Percentiles rank a stretch among this genome's conserved stretches.
Evolutionary conservation across 2,329 filamentous ascomycete genomes (phyloP).

Genomic region (Cladosporium sp.): DNA sequence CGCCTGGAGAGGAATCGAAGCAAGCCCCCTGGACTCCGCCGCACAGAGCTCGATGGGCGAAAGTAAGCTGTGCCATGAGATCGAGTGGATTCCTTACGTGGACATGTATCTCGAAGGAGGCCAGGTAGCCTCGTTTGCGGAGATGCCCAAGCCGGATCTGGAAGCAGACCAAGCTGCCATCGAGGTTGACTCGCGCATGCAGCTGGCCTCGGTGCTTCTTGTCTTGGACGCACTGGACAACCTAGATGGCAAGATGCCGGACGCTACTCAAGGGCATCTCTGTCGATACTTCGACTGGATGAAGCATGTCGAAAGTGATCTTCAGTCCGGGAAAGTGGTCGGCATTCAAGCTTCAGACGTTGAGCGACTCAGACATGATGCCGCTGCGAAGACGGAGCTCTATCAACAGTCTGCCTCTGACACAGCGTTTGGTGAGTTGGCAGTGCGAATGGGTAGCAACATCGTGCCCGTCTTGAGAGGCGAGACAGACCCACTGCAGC

Average conservation of each 20-base stretch:
- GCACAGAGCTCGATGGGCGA: background rate
- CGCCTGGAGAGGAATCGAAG: constrained; percentile 15
- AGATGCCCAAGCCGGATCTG: background rate
- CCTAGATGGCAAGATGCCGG: background rate
- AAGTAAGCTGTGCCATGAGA: constrained; percentile 20
- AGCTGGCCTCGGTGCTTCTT: constrained; percentile 13
- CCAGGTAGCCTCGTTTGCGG: constrained; percentile 6
- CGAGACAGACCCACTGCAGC: constrained; percentile 12
- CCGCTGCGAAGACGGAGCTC: background rate
- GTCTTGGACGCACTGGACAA: constrained; percentile 9
- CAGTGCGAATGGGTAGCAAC: constrained; percentile 17
- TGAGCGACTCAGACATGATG: background rate
- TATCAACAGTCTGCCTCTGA: background rate
- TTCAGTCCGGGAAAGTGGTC: background rate
- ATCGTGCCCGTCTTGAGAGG: constrained; percentile 16
- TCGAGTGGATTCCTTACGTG: constrained; percentile 18
- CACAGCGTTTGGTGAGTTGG: constrained; percentile 17
- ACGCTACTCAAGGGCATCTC: background rate
- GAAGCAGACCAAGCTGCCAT: background rate
- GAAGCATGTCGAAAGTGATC: background rate
- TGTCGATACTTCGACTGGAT: constrained; percentile 7
- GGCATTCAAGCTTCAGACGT: background rate
- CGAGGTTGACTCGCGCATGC: constrained; percentile 15
- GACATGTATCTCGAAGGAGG: constrained; percentile 3
- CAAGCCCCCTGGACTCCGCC: constrained; percentile 19